Evolutionary conservation across 139 green algal genomes (phyloP), one percentile per base, ranked within the genome.

Genomic region (Pycnococcus provasolii): DNA sequence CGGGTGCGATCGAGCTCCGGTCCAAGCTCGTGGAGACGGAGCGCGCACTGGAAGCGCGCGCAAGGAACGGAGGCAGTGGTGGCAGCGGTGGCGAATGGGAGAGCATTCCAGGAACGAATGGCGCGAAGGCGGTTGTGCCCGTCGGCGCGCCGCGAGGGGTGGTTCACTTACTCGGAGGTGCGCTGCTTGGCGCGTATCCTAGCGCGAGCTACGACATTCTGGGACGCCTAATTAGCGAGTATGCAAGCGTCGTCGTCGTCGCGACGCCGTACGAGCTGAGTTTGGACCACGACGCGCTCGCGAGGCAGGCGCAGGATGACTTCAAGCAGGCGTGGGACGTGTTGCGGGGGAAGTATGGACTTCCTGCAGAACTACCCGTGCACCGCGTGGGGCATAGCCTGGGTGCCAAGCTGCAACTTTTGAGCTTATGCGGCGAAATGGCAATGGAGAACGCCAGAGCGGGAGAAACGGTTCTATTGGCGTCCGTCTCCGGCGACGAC

Each of bases 151-250:
- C 69, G 0, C 58, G 63, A 61, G 69, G 60, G 1, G 57, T 65
- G 9, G 69, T 70, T 8, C 69, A 75, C 52, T 75, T 75, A 15
- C 3, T 75, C 42, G 69, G 69, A 9, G 69, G 69, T 42, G 69
- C 69, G 2, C 45, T 70, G 40, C 62, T 75, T 1, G 69, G 69
- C 2, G 43, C 53, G 15, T 75, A 50, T 53, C 69, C 69, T 3
- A 45, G 70, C 48, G 46, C 70, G 11, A 53, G 44, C 15, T 75
- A 75, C 41, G 45, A 3, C 2, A 62, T 75, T 4, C 42, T 75
- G 3, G 53, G 41, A 45, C 42, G 52, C 11, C n/a, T 70, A 3
- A 26, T 26, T 26, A 42, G 58, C 6, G 69, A 75, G 11, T 9
- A 57, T n/a, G 55, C 43, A 1, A 60, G 61, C 45, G 47, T 75